Conservation (phyloP, 1,284 basidiomycete species). For the Clitocybe nebularis region DNA sequence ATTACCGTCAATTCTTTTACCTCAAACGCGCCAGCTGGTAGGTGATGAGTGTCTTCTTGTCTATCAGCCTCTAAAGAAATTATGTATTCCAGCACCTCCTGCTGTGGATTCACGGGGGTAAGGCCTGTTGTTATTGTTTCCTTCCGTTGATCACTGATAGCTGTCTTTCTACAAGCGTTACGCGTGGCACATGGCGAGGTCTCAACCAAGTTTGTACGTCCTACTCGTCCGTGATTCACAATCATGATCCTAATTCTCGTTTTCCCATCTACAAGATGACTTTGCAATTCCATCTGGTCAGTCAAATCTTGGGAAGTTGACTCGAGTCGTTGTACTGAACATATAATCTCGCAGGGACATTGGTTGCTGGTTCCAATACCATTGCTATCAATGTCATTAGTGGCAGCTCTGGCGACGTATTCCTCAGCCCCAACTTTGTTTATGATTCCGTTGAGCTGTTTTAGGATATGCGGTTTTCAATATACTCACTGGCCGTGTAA, state of each 20-base stretch:
- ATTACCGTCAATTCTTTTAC: constrained; percentile 39
- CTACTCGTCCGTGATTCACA: constrained; percentile 31
- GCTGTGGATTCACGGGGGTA: constrained; percentile 38
- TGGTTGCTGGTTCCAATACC: constrained; percentile 37
- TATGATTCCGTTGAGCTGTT: constrained; percentile 43
- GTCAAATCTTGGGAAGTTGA: background rate
- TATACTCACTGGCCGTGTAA: too few relatives aligned
- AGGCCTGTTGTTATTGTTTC: constrained; percentile 7
- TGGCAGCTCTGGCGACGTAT: constrained; percentile 39
- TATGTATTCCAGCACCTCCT: constrained; percentile 30
- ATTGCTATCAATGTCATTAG: constrained; percentile 40
- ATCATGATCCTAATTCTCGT: background rate
- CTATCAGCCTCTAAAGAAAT: constrained; percentile 13
- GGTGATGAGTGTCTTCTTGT: constrained; percentile 23
- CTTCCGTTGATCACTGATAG: constrained; percentile 23
- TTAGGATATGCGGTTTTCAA: too few relatives aligned
- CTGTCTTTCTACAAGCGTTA: constrained; percentile 40
- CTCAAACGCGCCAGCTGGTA: constrained; percentile 33
- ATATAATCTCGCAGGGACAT: constrained; percentile 21
- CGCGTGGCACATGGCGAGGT: constrained; percentile 45
- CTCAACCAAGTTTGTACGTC: constrained; percentile 39
- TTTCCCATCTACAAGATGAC: constrained; percentile 26
- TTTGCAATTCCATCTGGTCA: constrained; percentile 37
- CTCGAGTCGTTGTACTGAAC: background rate
- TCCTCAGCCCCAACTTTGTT: constrained; percentile 42